Evolutionary conservation across 495 filamentous ascomycete genomes (phyloP), one percentile per base, ranked within the genome.

Genomic region (Peziza echinospora): DNA sequence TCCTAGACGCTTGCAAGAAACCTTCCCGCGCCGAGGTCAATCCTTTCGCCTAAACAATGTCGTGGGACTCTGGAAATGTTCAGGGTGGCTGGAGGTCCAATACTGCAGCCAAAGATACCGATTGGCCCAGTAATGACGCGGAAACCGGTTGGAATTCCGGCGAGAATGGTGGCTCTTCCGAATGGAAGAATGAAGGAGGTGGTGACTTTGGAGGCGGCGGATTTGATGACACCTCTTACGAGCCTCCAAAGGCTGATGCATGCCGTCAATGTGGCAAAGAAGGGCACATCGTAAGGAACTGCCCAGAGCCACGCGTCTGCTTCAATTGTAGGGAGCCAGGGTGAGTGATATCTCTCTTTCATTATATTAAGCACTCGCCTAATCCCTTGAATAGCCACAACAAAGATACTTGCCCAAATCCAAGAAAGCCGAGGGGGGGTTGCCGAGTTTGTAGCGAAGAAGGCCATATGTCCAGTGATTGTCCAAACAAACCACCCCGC

Each of bases 311-410:
- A 44, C 63, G 63, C 22, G 69, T 63, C 22, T 87, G 80, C 65
- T 85, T 72, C 68, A 82, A 82, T 57, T 87, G 82, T 51, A 78
- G 77, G 37, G 60, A 82, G 53, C 58, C 65, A 45, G 78, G 77
- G 76, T 77, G 64, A 63, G 66, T 50, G 11, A 7, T n/a, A n/a
- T n/a, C 51, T 24, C 5, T 22, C 44, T 25, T 19, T 19, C 25
- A 23, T 34, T 30, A 21, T 0, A 69, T 1, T 70, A 67, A 52
- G 59, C 77, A 16, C 74, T n/a, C n/a, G n/a, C n/a, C n/a, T n/a
- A 84, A 45, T 67, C 69, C 43, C 64, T 13, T 2, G 19, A 37
- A 11, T 2, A 13, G 3, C 30, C 30, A 37, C 3, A 37, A 4
- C 30, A 5, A 13, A 4, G 30, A 3, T 0, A 13, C 6, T 5